These are phyloP conservation scores for Parmelia sp. DNA, from an alignment of 495 filamentous ascomycete genomes.

Conservation along the genomic window DNA sequence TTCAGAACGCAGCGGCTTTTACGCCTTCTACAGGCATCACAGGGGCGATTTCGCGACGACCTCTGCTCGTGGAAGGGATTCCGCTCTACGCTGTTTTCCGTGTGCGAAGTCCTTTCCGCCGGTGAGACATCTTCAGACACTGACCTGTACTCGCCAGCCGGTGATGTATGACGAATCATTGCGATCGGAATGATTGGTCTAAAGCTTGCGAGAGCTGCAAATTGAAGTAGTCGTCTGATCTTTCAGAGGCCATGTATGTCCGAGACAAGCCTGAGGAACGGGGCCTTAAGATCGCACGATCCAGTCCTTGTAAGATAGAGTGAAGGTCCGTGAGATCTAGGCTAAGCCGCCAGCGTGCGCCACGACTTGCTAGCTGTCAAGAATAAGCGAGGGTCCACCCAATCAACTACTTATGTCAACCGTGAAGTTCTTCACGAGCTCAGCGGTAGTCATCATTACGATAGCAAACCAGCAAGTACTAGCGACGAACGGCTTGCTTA, in stretches of 20 bases:
- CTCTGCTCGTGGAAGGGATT: constrained; percentile 18
- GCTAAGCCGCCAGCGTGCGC: neutral
- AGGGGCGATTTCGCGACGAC: constrained; percentile 32
- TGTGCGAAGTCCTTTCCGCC: neutral
- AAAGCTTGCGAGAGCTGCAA: neutral
- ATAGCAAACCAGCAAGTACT: neutral
- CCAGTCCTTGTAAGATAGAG: neutral
- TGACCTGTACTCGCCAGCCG: neutral
- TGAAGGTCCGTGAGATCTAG: neutral
- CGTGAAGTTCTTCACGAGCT: neutral
- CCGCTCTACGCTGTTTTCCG: neutral
- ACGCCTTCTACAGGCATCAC: constrained; percentile 59
- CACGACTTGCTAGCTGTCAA: neutral
- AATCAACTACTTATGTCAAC: neutral
- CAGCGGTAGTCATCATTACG: neutral
- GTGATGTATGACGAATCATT: neutral
- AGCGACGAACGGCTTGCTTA: neutral
- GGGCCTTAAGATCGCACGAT: neutral
- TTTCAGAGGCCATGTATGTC: neutral
- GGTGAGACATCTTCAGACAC: neutral
- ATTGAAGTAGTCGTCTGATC: neutral
- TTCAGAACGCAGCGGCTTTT: constrained; percentile 71
- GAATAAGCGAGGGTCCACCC: neutral
- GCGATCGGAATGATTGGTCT: neutral
- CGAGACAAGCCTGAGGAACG: neutral